Conservation (phyloP, 768 basidiomycete species). For the Harrya chromipes region DNA sequence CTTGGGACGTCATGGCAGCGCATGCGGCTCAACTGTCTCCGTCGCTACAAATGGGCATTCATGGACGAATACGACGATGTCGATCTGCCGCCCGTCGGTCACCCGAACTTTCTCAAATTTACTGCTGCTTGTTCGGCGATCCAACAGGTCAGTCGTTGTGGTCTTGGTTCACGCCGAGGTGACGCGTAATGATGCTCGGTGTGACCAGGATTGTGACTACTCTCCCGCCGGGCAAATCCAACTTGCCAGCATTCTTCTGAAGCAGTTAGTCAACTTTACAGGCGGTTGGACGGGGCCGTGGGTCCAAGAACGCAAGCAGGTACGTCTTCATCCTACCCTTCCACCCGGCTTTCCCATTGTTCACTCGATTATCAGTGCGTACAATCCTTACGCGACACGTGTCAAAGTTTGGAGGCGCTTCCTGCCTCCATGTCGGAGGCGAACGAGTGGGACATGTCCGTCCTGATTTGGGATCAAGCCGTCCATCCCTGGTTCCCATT, state of each 20-base stretch:
- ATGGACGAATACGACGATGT: slow-evolving; percentile 54
- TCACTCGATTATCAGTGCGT: slow-evolving; percentile 37
- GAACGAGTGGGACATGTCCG: slow-evolving; percentile 37
- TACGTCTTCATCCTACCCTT: slow-evolving; percentile 12
- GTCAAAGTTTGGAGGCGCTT: slow-evolving; percentile 36
- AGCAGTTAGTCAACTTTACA: slow-evolving; percentile 22
- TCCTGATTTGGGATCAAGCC: slow-evolving; percentile 46
- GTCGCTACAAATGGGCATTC: slow-evolving; percentile 81
- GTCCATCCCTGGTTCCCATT: slow-evolving; percentile 54
- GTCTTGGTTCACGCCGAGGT: background rate
- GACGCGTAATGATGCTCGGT: background rate
- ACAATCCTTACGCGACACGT: slow-evolving; percentile 34
- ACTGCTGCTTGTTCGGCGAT: slow-evolving; percentile 38
- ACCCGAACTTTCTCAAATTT: slow-evolving; percentile 58
- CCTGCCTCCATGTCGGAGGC: slow-evolving; percentile 35
- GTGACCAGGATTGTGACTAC: slow-evolving; percentile 35
- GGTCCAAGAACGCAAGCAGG: slow-evolving; percentile 47
- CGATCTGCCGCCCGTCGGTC: slow-evolving; percentile 41
- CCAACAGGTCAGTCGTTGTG: slow-evolving; percentile 32
- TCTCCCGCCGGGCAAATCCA: slow-evolving; percentile 41
- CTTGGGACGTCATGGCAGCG: slow-evolving; percentile 49
- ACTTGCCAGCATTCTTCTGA: slow-evolving; percentile 44
- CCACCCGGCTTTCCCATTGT: background rate
- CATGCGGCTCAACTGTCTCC: slow-evolving; percentile 53
- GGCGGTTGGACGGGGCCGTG: slow-evolving; percentile 47